Evolutionary conservation across 352 stramenopile species (phyloP).

Genomic region (Globisporangium nagaii): DNA sequence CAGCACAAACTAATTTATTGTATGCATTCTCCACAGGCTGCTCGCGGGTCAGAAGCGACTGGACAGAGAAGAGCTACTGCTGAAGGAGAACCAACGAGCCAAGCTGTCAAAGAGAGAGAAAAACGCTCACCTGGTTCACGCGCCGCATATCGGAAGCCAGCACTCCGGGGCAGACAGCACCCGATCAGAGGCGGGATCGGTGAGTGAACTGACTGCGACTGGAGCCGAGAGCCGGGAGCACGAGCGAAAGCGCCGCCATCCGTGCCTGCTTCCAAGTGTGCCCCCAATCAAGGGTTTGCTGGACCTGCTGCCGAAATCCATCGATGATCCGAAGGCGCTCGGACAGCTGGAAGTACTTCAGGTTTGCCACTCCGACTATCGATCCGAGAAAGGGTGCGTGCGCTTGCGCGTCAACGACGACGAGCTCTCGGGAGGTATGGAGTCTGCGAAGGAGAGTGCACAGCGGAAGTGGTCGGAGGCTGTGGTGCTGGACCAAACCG

Average conservation of each 20-base stretch:
- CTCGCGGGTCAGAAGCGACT: conserved; percentile 73
- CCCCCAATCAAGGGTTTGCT: conserved; percentile 77
- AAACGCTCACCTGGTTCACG: conserved; percentile 60
- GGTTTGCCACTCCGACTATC: conserved; percentile 74
- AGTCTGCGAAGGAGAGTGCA: conserved; percentile 28
- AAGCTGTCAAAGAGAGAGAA: conserved; percentile 24
- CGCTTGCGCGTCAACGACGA: conserved; percentile 70
- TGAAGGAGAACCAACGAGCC: conserved; percentile 55
- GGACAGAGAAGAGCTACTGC: conserved; percentile 68
- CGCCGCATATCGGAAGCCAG: neutral
- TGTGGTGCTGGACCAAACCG: conserved; percentile 67
- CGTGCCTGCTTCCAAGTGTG: conserved; percentile 70
- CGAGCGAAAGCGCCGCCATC: conserved; percentile 55
- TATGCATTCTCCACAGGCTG: conserved; percentile 24
- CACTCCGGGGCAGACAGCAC: neutral
- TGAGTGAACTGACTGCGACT: neutral
- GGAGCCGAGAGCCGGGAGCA: conserved; percentile 2
- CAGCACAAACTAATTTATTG: neutral
- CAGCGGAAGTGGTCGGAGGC: conserved; percentile 73
- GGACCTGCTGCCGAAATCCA: conserved; percentile 75
- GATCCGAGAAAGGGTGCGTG: conserved; percentile 57
- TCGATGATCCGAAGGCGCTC: conserved; percentile 46
- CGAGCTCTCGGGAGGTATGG: conserved; percentile 16
- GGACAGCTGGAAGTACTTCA: conserved; percentile 76
- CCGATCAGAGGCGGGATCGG: neutral